phyloP scores from a whole-genome alignment of 1,284 basidiomycete species.

The Trichosporon coremiiforme region DNA sequence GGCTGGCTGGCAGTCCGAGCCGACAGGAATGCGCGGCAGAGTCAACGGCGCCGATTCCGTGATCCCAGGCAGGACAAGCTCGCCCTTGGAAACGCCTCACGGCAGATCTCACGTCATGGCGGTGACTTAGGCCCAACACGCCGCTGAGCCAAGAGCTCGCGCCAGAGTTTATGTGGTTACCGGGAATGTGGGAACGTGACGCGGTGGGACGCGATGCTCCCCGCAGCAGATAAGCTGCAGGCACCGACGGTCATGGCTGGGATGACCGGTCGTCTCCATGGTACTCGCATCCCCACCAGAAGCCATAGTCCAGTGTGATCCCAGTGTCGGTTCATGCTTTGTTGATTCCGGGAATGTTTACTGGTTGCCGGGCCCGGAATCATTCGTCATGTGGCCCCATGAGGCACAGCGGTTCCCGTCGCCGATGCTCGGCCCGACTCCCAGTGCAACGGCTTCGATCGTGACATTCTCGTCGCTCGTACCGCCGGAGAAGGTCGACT shows the following conservation, averaged over 20 bases:
- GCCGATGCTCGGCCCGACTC: background rate
- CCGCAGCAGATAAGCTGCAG: background rate
- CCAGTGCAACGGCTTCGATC: background rate
- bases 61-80: background rate
- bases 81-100: background rate
- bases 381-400: background rate
- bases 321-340: no score
- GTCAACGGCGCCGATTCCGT: background rate
- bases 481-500: background rate
- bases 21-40: background rate
- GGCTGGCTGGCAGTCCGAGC: background rate
- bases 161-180: background rate
- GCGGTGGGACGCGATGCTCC: background rate
- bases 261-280: background rate
- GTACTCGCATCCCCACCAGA: no score
- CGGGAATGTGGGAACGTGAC: conserved; percentile 1
- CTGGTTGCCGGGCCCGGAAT: background rate
- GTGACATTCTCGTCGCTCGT: background rate
- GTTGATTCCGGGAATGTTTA: background rate
- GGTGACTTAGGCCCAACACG: background rate
- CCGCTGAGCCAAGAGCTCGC: no score
- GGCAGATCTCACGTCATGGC: background rate
- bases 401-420: background rate
- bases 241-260: background rate
- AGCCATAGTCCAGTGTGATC: no score